Base-by-base conservation (phyloP, 2,329 filamentous ascomycete genomes). In the Cladosporium sp. region DNA sequence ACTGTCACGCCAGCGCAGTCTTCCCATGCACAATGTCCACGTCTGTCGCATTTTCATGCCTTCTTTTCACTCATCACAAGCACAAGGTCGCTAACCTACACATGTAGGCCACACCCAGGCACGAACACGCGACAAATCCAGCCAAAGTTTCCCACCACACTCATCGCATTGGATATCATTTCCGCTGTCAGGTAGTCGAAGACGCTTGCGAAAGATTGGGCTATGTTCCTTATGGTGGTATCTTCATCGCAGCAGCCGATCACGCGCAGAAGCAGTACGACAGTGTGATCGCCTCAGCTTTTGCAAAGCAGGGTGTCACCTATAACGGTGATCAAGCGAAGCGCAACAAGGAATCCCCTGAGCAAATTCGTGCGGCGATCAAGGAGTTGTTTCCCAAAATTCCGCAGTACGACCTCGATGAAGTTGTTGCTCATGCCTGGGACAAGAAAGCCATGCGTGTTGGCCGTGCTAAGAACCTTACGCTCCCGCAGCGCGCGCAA, bases 301-400 rank as follows among this genome's bases (percentile, higher is more conserved):
- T 81, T 49, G 76, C 76, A 49, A 77, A 73, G 60, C 75, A 77
- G 64, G 66, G 74, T 71, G 28, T 75, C 63, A 60, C 67, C n/a
- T 56, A 63, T 12, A 14, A 35, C 5, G 10, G 14, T 26, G 40
- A 52, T 11, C 50, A 23, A 5, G 58, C 21, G 2, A 59, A 44
- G 14, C 23, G 49, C 29, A 59, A 68, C 46, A 28, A 66, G 26
- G 74, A 76, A 60, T 70, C 66, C 7, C 65, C 67, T 66, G 82
- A 83, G n/a, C 82, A 87, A 71, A 84, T 87, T 59, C 79, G 82
- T 66, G 82, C 84, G 62, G 84, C 85, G 12, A 84, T 89, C 59
- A 84, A 80, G 67, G 87, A 89, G 71, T 78, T 89, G 31, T 89
- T 88, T 69, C 86, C 87, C 4, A 86, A 84, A 67, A 88, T 89